phyloP scores from a whole-genome alignment of 495 filamentous ascomycete genomes.

The Penicillium riverlandense region DNA sequence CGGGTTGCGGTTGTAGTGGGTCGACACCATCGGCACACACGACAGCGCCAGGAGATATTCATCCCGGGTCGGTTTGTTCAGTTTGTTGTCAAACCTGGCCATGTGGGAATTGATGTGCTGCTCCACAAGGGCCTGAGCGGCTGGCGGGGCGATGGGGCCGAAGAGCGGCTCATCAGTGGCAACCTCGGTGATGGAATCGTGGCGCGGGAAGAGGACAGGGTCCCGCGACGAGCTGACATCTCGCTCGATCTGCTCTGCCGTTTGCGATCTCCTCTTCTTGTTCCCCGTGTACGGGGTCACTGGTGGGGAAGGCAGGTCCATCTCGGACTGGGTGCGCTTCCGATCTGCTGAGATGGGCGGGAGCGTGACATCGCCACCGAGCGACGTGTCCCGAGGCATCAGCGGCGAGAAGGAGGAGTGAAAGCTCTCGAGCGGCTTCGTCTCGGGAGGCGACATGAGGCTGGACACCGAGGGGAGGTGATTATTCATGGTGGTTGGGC shows the following conservation, averaged over 20 bases:
- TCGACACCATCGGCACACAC: slow-evolving; percentile 58
- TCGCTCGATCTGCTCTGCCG: slow-evolving; percentile 32
- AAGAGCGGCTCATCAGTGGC: slow-evolving; percentile 51
- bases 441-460: slow-evolving; percentile 72
- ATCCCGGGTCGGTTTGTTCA: slow-evolving; percentile 57
- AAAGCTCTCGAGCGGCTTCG: slow-evolving; percentile 56
- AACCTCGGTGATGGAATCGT: slow-evolving; percentile 33
- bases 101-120: slow-evolving; percentile 62
- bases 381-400: slow-evolving; percentile 21
- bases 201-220: slow-evolving; percentile 54
- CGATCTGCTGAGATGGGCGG: slow-evolving; percentile 43
- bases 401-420: slow-evolving; percentile 29
- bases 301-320: slow-evolving; percentile 61
- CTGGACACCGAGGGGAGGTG: slow-evolving; percentile 47
- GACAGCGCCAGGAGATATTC: slow-evolving; percentile 64
- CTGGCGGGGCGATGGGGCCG: slow-evolving; percentile 35
- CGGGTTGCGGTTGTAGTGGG: slow-evolving; percentile 52
- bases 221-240: slow-evolving; percentile 41
- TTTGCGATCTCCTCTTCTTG: slow-evolving; percentile 40
- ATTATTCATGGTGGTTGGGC: slow-evolving; percentile 40
- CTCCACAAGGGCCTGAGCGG: slow-evolving; percentile 50
- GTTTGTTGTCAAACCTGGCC: slow-evolving; percentile 43
- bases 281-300: slow-evolving; percentile 59
- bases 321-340: slow-evolving; percentile 41
- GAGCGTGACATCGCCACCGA: slow-evolving; percentile 35